Evolutionary conservation across 2,329 filamentous ascomycete species (phyloP).

Genomic region (Canariomyces notabilis): DNA sequence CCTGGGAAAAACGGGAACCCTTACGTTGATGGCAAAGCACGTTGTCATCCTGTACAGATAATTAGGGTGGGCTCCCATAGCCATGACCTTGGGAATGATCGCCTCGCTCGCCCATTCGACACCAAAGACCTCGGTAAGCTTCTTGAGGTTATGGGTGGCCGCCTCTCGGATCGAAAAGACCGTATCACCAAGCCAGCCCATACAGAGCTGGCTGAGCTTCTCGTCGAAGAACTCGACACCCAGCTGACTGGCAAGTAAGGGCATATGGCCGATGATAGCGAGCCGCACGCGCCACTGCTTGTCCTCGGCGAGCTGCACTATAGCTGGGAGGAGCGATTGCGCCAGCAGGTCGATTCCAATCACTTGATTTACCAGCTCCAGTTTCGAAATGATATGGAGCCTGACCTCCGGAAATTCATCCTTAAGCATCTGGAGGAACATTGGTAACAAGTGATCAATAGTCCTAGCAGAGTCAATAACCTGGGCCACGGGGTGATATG

Average conservation of each 20-base stretch:
- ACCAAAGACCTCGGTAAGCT: slow-evolving; percentile 96
- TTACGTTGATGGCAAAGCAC: slow-evolving; percentile 97
- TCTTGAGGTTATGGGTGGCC: slow-evolving; percentile 95
- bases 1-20: slow-evolving; percentile 34
- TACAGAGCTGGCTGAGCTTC: slow-evolving; percentile 90
- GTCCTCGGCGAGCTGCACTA: slow-evolving; percentile 95
- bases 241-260: slow-evolving; percentile 87
- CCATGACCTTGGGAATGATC: slow-evolving; percentile 97
- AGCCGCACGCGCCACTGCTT: slow-evolving; percentile 98
- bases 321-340: slow-evolving; percentile 92
- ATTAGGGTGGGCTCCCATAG: slow-evolving; percentile 96
- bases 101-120: slow-evolving; percentile 96
- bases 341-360: slow-evolving; percentile 97
- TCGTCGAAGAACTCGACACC: slow-evolving; percentile 98
- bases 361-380: slow-evolving; percentile 96
- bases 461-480: slow-evolving; percentile 54
- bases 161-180: slow-evolving; percentile 98
- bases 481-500: neutral
- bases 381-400: slow-evolving; percentile 98
- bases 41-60: slow-evolving; percentile 99
- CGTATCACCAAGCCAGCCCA: slow-evolving; percentile 97
- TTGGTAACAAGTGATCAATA: slow-evolving; percentile 91
- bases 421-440: slow-evolving; percentile 99
- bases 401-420: slow-evolving; percentile 98
- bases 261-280: slow-evolving; percentile 99